Percentiles rank a stretch among this genome's conserved stretches.
These are phyloP conservation scores for Nothopassalora personata DNA, from an alignment of 2,329 filamentous ascomycete species.

Conservation along the genomic window DNA sequence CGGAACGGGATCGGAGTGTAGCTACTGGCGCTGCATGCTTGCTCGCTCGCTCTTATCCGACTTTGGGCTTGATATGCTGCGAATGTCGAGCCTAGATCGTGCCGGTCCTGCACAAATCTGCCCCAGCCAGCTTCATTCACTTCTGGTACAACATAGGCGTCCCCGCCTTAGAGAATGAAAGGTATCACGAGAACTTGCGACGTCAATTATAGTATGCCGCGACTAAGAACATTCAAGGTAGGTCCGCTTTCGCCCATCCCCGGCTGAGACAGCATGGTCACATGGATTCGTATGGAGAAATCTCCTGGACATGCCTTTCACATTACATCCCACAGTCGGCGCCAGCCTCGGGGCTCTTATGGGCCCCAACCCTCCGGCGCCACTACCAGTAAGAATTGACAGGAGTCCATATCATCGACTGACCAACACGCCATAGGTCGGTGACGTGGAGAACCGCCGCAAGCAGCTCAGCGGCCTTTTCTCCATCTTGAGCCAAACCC, in stretches of 20 bases:
- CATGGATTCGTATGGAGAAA: too few relatives aligned
- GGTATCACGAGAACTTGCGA: too few relatives aligned
- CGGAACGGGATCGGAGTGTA: not conserved
- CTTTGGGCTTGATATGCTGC: not conserved
- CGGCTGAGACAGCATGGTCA: too few relatives aligned
- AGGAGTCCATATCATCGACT: too few relatives aligned
- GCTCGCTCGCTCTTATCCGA: not conserved
- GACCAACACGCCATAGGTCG: not conserved
- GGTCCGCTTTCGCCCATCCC: too few relatives aligned
- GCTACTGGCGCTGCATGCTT: not conserved
- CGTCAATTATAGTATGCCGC: too few relatives aligned
- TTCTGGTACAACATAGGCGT: too few relatives aligned
- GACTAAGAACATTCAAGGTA: too few relatives aligned
- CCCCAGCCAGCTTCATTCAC: too few relatives aligned
- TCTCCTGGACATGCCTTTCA: not conserved
- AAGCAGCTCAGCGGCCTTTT: not conserved
- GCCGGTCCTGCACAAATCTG: too few relatives aligned
- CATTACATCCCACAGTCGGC: not conserved
- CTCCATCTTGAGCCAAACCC: not conserved
- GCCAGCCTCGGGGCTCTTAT: not conserved
- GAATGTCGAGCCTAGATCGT: not conserved
- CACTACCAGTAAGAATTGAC: not conserved
- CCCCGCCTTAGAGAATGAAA: too few relatives aligned
- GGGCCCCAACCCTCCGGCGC: slow-evolving; percentile 1
- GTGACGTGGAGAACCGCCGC: not conserved